phyloP scores from a whole-genome alignment of 805 yeast species.

The Wickerhamiella alocasiicola region DNA sequence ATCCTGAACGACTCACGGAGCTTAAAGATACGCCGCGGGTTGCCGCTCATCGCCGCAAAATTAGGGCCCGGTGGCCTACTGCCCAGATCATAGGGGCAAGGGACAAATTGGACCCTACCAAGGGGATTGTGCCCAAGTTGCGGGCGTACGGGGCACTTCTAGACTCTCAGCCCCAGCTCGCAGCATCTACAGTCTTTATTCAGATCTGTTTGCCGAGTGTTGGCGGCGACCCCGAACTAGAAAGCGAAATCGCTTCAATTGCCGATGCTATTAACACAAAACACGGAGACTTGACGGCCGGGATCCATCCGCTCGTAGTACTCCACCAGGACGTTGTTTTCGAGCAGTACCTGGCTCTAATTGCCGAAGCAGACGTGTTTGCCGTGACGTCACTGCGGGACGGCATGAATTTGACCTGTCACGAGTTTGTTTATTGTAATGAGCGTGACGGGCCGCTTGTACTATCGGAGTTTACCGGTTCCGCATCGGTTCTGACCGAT shows the following conservation, averaged over 20 bases:
- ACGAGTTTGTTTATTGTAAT: constrained; percentile 77
- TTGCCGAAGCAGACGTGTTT: constrained; percentile 76
- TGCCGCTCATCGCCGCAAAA: constrained; percentile 35
- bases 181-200: constrained; percentile 59
- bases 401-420: constrained; percentile 94
- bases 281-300: constrained; percentile 54
- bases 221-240: constrained; percentile 48
- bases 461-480: constrained; percentile 88
- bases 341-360: constrained; percentile 76
- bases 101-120: constrained; percentile 74
- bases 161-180: constrained; percentile 54
- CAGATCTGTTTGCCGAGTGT: constrained; percentile 63
- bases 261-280: constrained; percentile 73
- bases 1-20: constrained; percentile 34
- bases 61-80: constrained; percentile 65
- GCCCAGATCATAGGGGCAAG: constrained; percentile 69
- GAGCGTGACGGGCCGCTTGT: constrained; percentile 55
- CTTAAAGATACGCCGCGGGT: constrained; percentile 41
- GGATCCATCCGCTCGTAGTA: constrained; percentile 71
- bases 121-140: constrained; percentile 81
- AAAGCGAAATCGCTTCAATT: constrained; percentile 58
- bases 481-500: constrained; percentile 60
- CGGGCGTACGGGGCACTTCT: constrained; percentile 76
- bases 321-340: constrained; percentile 81
- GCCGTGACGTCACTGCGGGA: constrained; percentile 87